phyloP scores from a whole-genome alignment of 2,329 filamentous ascomycete genomes.

The Knufia fluminis region DNA sequence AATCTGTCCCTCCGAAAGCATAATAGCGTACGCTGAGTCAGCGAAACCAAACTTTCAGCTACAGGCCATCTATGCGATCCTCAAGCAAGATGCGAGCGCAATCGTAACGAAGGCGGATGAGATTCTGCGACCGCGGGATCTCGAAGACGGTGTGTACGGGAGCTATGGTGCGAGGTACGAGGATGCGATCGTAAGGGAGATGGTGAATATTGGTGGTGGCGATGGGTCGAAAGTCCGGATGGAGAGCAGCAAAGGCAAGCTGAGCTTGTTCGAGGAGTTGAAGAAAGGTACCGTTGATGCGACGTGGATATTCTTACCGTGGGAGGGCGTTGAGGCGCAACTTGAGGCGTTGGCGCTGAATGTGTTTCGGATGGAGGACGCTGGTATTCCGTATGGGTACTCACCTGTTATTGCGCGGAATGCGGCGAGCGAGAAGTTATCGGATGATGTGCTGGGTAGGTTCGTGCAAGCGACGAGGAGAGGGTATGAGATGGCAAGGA shows the following conservation, averaged over 20 bases:
- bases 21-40: conserved; percentile 1
- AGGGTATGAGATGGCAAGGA: not conserved
- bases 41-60: not conserved
- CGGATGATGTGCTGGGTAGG: not conserved
- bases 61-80: not conserved
- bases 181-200: not conserved
- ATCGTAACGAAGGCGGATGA: not conserved
- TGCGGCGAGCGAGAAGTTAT: not conserved
- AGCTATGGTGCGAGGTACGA: not conserved
- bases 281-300: not conserved
- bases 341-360: not conserved
- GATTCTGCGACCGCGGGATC: not conserved
- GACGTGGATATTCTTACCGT: conserved; percentile 1
- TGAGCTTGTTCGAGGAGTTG: not conserved
- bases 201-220: not conserved
- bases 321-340: not conserved
- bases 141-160: not conserved
- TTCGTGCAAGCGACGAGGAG: not conserved
- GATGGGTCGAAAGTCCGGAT: not conserved
- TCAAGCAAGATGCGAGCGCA: not conserved
- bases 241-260: not conserved
- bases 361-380: not conserved
- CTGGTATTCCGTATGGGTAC: conserved; percentile 1
- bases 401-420: not conserved
- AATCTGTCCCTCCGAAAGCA: not conserved